A percentile compares a stretch with the other conserved stretches of the same genome.
Evolutionary conservation across 1,284 basidiomycete species (phyloP).

Genomic region (Wolfiporia cocos): DNA sequence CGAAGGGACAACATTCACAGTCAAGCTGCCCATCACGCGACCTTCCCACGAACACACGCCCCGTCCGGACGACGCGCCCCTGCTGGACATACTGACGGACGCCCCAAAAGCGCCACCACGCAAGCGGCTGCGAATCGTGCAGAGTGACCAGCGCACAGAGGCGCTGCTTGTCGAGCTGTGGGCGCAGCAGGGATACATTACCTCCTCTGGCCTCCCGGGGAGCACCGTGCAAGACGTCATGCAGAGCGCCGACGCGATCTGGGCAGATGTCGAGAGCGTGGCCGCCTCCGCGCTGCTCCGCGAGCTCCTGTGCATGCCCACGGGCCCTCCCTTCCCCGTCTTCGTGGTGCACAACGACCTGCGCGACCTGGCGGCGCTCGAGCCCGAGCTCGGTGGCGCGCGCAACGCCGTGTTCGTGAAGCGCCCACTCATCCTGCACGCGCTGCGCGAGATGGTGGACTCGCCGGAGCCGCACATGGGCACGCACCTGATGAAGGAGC

Average conservation of each 20-base stretch:
- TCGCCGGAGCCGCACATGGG: slow-evolving; percentile 17
- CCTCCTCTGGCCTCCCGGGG: slow-evolving; percentile 5
- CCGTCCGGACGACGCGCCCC: neutral
- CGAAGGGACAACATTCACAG: slow-evolving; percentile 22
- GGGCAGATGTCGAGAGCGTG: slow-evolving; percentile 23
- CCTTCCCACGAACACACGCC: slow-evolving; percentile 12
- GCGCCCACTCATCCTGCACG: slow-evolving; percentile 23
- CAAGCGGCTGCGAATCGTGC: slow-evolving; percentile 20
- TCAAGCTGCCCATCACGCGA: slow-evolving; percentile 19
- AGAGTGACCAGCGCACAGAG: slow-evolving; percentile 18
- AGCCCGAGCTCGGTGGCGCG: slow-evolving; percentile 17
- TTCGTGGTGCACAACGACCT: slow-evolving; percentile 20
- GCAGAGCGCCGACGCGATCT: slow-evolving; percentile 19
- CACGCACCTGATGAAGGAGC: slow-evolving; percentile 10
- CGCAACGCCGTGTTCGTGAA: slow-evolving; percentile 22
- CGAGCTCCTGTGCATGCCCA: slow-evolving; percentile 11
- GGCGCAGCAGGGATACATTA: slow-evolving; percentile 15
- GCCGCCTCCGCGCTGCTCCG: slow-evolving; percentile 12
- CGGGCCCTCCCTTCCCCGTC: slow-evolving; percentile 8
- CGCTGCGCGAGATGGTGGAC: slow-evolving; percentile 17
- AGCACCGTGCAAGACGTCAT: slow-evolving; percentile 13
- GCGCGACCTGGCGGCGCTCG: slow-evolving; percentile 17
- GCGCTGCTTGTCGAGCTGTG: slow-evolving; percentile 18
- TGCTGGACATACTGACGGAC: neutral
- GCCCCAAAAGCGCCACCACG: neutral